Percentiles rank a stretch among this genome's conserved stretches.
Conservation (phyloP, 352 stramenopile species). For the Albugo candida region DNA sequence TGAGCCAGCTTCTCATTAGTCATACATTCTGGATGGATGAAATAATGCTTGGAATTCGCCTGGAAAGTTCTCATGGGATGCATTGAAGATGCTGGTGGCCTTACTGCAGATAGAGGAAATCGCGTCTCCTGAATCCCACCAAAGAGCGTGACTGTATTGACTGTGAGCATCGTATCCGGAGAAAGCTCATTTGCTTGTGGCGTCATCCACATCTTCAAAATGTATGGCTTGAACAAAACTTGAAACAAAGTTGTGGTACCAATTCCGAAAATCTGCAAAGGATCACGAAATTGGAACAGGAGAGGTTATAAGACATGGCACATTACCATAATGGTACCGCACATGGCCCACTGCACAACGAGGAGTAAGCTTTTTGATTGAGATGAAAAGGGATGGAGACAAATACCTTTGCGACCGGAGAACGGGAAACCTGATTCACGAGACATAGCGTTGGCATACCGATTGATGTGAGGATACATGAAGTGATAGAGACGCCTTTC, state of each 20-base stretch:
- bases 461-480: slow-evolving; percentile 54
- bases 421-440: slow-evolving; percentile 52
- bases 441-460: slow-evolving; percentile 61
- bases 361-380: too few species aligned
- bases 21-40: slow-evolving; percentile 55
- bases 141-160: slow-evolving; percentile 54
- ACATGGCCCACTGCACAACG: slow-evolving; percentile 59
- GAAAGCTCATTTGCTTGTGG: slow-evolving; percentile 1
- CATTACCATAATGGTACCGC: slow-evolving; percentile 62
- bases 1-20: slow-evolving; percentile 23
- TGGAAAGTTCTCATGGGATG: slow-evolving; percentile 75
- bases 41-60: slow-evolving; percentile 39
- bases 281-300: not conserved
- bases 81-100: slow-evolving; percentile 32
- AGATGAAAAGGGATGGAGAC: not conserved
- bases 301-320: not conserved
- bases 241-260: slow-evolving; percentile 71
- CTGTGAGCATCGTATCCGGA: slow-evolving; percentile 22
- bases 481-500: slow-evolving; percentile 75
- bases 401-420: slow-evolving; percentile 42
- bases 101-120: slow-evolving; percentile 44
- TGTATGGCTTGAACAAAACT: slow-evolving; percentile 72
- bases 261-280: slow-evolving; percentile 40
- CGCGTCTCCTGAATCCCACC: slow-evolving; percentile 24
- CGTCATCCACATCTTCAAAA: slow-evolving; percentile 58